These are phyloP conservation scores for Thymus quinquecostatus DNA, from an alignment of 257 asterid species.

Conservation along the genomic window DNA sequence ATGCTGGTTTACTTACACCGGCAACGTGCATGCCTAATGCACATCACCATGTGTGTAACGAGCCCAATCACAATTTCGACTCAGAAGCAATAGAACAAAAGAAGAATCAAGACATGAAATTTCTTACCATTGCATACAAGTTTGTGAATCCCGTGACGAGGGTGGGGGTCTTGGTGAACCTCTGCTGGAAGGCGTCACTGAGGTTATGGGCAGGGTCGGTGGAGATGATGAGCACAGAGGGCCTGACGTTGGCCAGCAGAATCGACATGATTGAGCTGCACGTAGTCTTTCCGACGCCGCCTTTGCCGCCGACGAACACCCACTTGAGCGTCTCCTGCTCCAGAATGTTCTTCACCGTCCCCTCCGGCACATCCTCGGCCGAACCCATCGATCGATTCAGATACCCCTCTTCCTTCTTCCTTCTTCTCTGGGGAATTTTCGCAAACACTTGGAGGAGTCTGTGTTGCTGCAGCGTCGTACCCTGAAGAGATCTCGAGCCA, in stretches of 20 bases:
- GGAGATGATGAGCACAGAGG: slow-evolving; percentile 74
- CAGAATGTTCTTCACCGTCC: slow-evolving; percentile 64
- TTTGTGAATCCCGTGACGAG: slow-evolving; percentile 85
- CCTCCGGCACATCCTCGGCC: slow-evolving; percentile 62
- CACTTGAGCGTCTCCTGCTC: slow-evolving; percentile 80
- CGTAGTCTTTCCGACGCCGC: slow-evolving; percentile 91
- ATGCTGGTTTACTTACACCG: no score
- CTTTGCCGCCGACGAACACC: slow-evolving; percentile 94
- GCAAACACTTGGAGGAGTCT: slow-evolving; percentile 21
- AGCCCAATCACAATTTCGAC: no score
- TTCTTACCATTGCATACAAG: slow-evolving; percentile 83
- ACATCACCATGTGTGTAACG: no score
- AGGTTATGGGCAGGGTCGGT: no score
- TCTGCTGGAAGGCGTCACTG: slow-evolving; percentile 59
- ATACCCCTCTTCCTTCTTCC: not conserved
- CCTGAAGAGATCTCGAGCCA: slow-evolving; percentile 26
- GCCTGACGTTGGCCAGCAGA: slow-evolving; percentile 63
- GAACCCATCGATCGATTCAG: slow-evolving; percentile 51
- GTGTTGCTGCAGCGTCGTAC: not conserved
- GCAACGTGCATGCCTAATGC: no score
- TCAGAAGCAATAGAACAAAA: not conserved
- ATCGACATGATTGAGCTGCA: slow-evolving; percentile 82
- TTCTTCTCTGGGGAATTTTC: slow-evolving; percentile 30
- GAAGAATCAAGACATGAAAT: not conserved
- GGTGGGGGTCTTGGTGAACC: slow-evolving; percentile 78